Percentiles rank a stretch among this genome's conserved stretches.
Conservation (phyloP, 2,329 filamentous ascomycete species). For the Epichloe brachyelytri region DNA sequence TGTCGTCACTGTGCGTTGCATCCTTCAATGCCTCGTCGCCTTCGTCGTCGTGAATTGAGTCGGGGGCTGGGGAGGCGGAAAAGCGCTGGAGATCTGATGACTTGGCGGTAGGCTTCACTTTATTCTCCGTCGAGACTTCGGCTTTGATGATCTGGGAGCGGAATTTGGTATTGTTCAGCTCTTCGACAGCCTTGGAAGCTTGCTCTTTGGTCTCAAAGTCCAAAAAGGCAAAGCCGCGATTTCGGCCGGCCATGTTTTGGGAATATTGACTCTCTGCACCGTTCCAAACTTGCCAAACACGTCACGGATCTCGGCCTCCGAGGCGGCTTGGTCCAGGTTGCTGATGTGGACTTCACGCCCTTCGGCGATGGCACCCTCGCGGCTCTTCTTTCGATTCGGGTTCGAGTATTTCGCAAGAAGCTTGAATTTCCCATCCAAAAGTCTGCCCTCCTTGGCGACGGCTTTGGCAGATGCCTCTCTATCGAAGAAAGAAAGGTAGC, state of each 20-base stretch:
- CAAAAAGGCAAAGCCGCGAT: slow-evolving; percentile 69
- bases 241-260: slow-evolving; percentile 51
- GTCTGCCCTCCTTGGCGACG: slow-evolving; percentile 56
- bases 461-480: slow-evolving; percentile 56
- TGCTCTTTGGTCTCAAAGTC: slow-evolving; percentile 61
- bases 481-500: slow-evolving; percentile 81
- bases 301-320: slow-evolving; percentile 55
- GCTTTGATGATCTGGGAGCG: slow-evolving; percentile 56
- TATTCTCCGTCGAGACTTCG: slow-evolving; percentile 42
- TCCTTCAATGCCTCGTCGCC: slow-evolving; percentile 28
- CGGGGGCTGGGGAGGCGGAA: slow-evolving; percentile 21
- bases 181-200: slow-evolving; percentile 49
- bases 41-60: slow-evolving; percentile 21
- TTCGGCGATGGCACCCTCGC: slow-evolving; percentile 71
- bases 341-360: slow-evolving; percentile 74
- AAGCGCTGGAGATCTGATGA: slow-evolving; percentile 20
- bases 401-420: slow-evolving; percentile 76
- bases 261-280: slow-evolving; percentile 59
- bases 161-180: slow-evolving; percentile 59
- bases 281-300: slow-evolving; percentile 65
- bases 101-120: slow-evolving; percentile 42
- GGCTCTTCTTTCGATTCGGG: slow-evolving; percentile 62
- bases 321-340: slow-evolving; percentile 48
- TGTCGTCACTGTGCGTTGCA: slow-evolving; percentile 7
- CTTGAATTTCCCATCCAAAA: slow-evolving; percentile 54